phyloP scores from a whole-genome alignment of 2,329 filamentous ascomycete genomes.

The Alternaria triticina region DNA sequence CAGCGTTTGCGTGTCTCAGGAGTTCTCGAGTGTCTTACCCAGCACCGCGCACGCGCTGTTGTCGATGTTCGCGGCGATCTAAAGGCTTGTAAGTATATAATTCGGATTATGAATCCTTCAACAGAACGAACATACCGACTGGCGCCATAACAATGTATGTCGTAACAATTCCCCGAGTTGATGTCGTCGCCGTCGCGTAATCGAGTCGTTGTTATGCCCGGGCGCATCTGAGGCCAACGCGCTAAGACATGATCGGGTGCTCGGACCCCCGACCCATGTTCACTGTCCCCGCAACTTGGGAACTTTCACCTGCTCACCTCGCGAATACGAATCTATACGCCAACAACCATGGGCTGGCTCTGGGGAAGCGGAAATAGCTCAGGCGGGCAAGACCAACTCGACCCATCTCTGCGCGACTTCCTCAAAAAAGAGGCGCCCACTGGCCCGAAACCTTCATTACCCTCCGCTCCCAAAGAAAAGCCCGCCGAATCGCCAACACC shows the following conservation, averaged over 20 bases:
- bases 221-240: constrained; percentile 18
- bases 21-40: constrained; percentile 52
- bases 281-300: constrained; percentile 18
- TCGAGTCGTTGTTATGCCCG: constrained; percentile 24
- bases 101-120: not conserved
- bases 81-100: constrained; percentile 9
- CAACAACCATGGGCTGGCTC: constrained; percentile 65
- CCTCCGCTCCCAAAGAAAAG: constrained; percentile 37
- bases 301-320: constrained; percentile 8
- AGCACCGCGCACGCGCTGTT: constrained; percentile 64
- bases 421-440: constrained; percentile 81
- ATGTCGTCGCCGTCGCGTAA: constrained; percentile 20
- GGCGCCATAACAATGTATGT: constrained; percentile 40
- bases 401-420: constrained; percentile 83
- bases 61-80: constrained; percentile 62
- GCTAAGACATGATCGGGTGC: constrained; percentile 14
- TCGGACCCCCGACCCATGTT: constrained; percentile 11
- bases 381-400: constrained; percentile 71
- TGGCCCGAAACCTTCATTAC: constrained; percentile 60
- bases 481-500: constrained; percentile 21
- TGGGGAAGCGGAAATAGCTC: constrained; percentile 57
- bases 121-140: constrained; percentile 27
- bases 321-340: not conserved
- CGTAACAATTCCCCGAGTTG: constrained; percentile 19
- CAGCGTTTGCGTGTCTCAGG: constrained; percentile 15